phyloP scores from a whole-genome alignment of 106 monocot species.

The Narthecium ossifragum region DNA sequence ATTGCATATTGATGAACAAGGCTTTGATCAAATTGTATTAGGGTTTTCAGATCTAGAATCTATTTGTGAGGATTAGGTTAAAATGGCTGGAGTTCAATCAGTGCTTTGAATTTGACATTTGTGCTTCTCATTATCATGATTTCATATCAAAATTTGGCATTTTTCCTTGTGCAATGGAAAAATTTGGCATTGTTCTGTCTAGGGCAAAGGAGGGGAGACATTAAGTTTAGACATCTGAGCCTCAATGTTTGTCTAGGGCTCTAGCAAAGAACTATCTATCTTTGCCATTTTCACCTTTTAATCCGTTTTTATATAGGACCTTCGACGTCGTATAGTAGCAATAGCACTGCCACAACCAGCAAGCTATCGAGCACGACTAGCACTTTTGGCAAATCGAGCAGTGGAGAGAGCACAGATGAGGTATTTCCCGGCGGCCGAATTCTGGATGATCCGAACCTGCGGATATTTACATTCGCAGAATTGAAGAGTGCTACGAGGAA shows the following conservation, averaged over 20 bases:
- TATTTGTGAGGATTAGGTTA: background rate
- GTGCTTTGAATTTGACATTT: too few species aligned
- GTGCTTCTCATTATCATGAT: background rate
- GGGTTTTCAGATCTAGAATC: background rate
- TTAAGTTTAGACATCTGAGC: too few species aligned
- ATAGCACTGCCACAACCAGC: constrained; percentile 5
- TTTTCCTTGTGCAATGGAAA: background rate
- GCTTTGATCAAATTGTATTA: background rate
- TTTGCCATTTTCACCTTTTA: background rate
- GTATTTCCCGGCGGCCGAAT: constrained; percentile 28
- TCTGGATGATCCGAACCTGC: constrained; percentile 30
- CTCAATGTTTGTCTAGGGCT: too few species aligned
- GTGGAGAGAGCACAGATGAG: constrained; percentile 5
- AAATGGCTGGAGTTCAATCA: too few species aligned
- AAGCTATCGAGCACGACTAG: constrained; percentile 12
- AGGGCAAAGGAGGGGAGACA: too few species aligned
- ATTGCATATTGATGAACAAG: background rate
- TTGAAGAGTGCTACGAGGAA: constrained; percentile 49
- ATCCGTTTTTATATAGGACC: background rate
- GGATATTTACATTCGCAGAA: constrained; percentile 45
- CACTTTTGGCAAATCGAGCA: constrained; percentile 2
- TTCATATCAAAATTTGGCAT: background rate
- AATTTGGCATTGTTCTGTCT: background rate
- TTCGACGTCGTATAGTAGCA: background rate
- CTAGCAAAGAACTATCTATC: too few species aligned